These are phyloP conservation scores for Cordyceps tenuipes DNA, from an alignment of 2,329 filamentous ascomycete genomes.

Conservation along the genomic window DNA sequence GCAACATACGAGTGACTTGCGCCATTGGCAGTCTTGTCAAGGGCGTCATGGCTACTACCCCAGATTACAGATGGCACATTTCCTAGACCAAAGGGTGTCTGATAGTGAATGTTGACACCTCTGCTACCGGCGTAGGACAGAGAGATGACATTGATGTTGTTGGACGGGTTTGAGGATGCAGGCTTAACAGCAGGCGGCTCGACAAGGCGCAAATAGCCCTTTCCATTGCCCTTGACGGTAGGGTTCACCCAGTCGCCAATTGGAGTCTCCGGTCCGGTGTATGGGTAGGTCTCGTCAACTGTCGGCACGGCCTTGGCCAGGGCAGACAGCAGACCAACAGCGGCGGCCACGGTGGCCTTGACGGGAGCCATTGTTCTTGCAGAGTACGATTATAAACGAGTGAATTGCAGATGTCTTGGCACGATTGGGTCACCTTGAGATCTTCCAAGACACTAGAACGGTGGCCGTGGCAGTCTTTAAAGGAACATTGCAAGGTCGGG, in stretches of 20 bases:
- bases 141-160: conserved; percentile 45
- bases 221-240: conserved; percentile 42
- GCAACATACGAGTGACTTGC: conserved; percentile 30
- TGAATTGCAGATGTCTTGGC: neutral
- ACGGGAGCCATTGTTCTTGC: neutral
- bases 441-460: neutral
- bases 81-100: conserved; percentile 45
- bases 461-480: neutral
- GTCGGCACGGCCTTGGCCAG: conserved; percentile 10
- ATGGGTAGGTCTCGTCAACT: conserved; percentile 36
- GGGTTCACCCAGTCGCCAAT: conserved; percentile 43
- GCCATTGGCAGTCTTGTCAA: conserved; percentile 30
- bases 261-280: conserved; percentile 39
- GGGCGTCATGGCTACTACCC: conserved; percentile 26
- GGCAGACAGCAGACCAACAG: conserved; percentile 11
- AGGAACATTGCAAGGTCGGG: neutral
- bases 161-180: conserved; percentile 31
- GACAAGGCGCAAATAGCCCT: conserved; percentile 40
- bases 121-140: conserved; percentile 35
- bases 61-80: conserved; percentile 34
- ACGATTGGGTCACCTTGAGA: neutral
- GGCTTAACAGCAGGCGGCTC: conserved; percentile 42
- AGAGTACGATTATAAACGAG: neutral
- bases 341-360: neutral
- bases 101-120: conserved; percentile 44